These are phyloP conservation scores for Vigna nakashimae DNA, from an alignment of 306 rosid genomes.

Conservation along the genomic window DNA sequence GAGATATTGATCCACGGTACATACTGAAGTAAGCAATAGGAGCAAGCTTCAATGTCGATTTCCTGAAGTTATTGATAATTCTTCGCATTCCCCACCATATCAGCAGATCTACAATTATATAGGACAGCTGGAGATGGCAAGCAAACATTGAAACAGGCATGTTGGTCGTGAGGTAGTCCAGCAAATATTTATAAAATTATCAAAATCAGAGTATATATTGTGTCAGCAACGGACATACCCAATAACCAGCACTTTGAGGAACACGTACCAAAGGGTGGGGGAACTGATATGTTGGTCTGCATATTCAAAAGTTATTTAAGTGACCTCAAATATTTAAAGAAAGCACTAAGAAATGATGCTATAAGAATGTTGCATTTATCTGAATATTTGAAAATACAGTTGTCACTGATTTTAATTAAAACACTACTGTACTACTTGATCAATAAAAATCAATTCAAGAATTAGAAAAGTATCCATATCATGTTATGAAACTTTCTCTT, in stretches of 20 bases:
- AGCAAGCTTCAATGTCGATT: constrained; percentile 79
- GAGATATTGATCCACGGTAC: constrained; percentile 93
- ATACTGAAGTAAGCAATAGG: constrained; percentile 97
- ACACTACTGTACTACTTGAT: constrained; percentile 13
- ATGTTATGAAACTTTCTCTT: constrained; percentile 33
- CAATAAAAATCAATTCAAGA: constrained; percentile 32
- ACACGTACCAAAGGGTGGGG: constrained; percentile 98
- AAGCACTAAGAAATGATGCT: not conserved
- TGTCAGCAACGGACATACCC: constrained; percentile 67
- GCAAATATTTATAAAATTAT: constrained; percentile 38
- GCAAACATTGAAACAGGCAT: constrained; percentile 45
- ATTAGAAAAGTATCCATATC: constrained; percentile 27
- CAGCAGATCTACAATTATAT: constrained; percentile 85
- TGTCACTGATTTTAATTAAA: constrained; percentile 29
- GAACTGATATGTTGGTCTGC: constrained; percentile 93
- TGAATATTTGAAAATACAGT: constrained; percentile 33
- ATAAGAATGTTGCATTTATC: constrained; percentile 34
- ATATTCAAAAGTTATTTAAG: constrained; percentile 51
- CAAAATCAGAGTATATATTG: constrained; percentile 35
- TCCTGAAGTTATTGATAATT: constrained; percentile 87
- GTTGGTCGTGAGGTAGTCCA: constrained; percentile 36
- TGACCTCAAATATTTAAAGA: constrained; percentile 22
- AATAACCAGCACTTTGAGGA: constrained; percentile 88
- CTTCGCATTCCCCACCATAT: constrained; percentile 98
- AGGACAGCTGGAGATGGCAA: constrained; percentile 74